Base-by-base conservation (phyloP, 768 basidiomycete genomes). In the Rhizopogon vesiculosus region DNA sequence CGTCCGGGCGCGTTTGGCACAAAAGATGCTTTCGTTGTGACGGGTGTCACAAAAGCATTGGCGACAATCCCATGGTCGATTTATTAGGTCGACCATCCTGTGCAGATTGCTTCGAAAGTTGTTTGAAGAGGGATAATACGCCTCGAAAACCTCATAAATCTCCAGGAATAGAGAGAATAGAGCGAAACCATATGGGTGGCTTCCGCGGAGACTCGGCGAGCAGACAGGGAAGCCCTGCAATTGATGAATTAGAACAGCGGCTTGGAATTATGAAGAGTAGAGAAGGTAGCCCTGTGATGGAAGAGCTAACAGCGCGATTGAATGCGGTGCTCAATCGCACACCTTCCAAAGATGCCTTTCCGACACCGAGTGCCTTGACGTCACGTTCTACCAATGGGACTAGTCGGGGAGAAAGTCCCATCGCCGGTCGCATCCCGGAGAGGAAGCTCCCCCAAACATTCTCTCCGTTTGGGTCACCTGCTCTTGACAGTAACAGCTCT, bases 51-150 rank as follows among this genome's bases (percentile, higher is more conserved):
- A 87, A 82, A 71, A 80, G 85, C 58, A 85, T 93, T 33, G 85
- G 89, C 7, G 79, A 86, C 59, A 72, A 72, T 2, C 91, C 91
- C 0, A 84, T 91, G 82, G 86, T 93, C 33, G 91, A 93, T 67
- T 72, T 93, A n/a, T 72, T 90, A 12, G 91, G 91, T 4, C 78
- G 81, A 33, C 91, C 91, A 9, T 88, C 85, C 42, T 93, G 91
- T 61, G 74, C 78, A 7, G 86, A 86, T 42, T 93, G 91, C 63
- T 93, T 93, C 61, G 91, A 91, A 57, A 83, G 66, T 40, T 91
- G 88, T 64, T 75, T 91, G 45, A 82, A 79, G 56, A 75, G 83
- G 31, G 80, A 78, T 56, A 67, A 12, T 31, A 80, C 81, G 12
- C 66, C 66, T 33, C 61, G 46, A 49, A 68, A 45, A 61, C 65